phyloP scores from a whole-genome alignment of 2,329 filamentous ascomycete genomes.

The Basipetospora chlamydospora region DNA sequence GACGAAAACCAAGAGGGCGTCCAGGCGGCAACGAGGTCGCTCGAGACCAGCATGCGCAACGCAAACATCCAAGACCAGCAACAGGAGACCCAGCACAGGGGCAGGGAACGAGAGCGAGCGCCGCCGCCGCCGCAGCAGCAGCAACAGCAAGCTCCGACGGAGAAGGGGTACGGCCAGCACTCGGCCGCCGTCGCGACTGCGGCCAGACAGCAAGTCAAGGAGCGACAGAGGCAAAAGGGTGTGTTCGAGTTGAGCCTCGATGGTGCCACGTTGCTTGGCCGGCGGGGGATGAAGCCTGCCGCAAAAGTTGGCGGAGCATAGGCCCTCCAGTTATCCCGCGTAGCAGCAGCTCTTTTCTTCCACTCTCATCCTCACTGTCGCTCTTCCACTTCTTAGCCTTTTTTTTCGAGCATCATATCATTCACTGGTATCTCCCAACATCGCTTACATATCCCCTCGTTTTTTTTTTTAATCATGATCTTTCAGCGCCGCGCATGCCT shows the following conservation, averaged over 20 bases:
- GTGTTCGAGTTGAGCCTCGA: conserved; percentile 87
- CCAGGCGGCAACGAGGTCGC: conserved; percentile 41
- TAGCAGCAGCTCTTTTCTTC: neutral
- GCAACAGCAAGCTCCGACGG: conserved; percentile 18
- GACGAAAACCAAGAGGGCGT: conserved; percentile 50
- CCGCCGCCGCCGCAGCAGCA: conserved; percentile 11
- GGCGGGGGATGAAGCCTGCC: conserved; percentile 42
- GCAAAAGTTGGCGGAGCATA: conserved; percentile 22
- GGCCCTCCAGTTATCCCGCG: neutral
- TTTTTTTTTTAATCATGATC: no score
- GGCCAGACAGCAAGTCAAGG: conserved; percentile 62
- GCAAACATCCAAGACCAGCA: conserved; percentile 28
- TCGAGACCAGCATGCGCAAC: conserved; percentile 80
- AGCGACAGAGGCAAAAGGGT: conserved; percentile 54
- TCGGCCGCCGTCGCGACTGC: conserved; percentile 72
- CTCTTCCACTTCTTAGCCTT: neutral
- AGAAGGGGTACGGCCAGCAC: conserved; percentile 77
- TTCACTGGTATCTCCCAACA: no score
- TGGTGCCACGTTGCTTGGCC: conserved; percentile 75
- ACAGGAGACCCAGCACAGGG: conserved; percentile 16
- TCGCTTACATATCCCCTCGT: no score
- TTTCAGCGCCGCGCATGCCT: no score
- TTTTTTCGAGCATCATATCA: no score
- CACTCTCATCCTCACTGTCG: no score
- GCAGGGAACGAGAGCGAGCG: conserved; percentile 3